These are phyloP conservation scores for Metarhizium rileyi DNA, from an alignment of 2,329 filamentous ascomycete genomes.

Conservation along the genomic window DNA sequence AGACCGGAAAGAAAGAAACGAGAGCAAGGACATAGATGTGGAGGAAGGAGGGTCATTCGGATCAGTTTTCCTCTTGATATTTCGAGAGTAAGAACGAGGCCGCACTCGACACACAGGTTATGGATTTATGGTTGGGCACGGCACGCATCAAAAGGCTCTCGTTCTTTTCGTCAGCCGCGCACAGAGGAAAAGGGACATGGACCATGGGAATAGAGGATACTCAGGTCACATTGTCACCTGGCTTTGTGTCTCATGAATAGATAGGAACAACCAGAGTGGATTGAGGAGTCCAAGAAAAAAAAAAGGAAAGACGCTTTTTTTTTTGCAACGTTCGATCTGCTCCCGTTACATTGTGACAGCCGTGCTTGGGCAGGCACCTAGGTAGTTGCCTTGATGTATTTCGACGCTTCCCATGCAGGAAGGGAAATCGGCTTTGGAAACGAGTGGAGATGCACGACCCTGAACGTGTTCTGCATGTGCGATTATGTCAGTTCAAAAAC, in stretches of 20 bases:
- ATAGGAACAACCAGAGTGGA: conserved; percentile 26
- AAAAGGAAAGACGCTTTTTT: conserved; percentile 19
- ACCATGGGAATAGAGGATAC: background rate
- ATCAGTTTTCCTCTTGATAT: conserved; percentile 23
- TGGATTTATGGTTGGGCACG: conserved; percentile 26
- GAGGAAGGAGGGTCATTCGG: conserved; percentile 23
- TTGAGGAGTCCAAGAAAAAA: conserved; percentile 30
- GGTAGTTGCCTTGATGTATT: no score
- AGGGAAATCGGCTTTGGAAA: no score
- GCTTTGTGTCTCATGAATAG: conserved; percentile 13
- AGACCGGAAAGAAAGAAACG: conserved; percentile 14
- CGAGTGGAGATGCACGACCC: no score
- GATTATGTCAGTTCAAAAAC: no score
- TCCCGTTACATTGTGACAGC: background rate
- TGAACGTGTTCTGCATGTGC: no score
- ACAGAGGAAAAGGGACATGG: background rate
- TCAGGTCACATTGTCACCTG: conserved; percentile 1
- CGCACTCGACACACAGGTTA: conserved; percentile 26
- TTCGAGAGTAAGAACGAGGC: conserved; percentile 27
- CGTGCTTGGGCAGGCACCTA: no score
- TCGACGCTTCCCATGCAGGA: no score
- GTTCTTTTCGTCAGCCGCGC: conserved; percentile 16
- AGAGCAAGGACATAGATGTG: conserved; percentile 24
- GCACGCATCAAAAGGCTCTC: conserved; percentile 19
- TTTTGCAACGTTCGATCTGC: background rate